Percentiles rank a stretch among this genome's conserved stretches.
phyloP scores from a whole-genome alignment of 2,329 filamentous ascomycete species.

The Aspergillus sclerotialis region DNA sequence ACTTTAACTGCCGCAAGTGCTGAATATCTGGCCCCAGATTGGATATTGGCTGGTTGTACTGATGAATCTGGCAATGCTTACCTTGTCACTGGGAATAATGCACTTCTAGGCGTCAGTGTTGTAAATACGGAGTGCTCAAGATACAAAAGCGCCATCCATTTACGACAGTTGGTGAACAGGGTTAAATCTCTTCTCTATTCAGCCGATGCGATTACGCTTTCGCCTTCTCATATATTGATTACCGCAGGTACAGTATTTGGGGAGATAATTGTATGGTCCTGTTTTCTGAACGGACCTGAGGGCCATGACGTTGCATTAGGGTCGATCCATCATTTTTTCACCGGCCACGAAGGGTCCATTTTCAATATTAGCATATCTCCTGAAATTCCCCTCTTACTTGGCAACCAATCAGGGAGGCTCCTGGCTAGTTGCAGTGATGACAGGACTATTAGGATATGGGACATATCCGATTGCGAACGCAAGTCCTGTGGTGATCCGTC shows the following conservation, averaged over 20 bases:
- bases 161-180: conserved; percentile 40
- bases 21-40: conserved; percentile 56
- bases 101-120: conserved; percentile 51
- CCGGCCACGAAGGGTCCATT: conserved; percentile 81
- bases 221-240: conserved; percentile 57
- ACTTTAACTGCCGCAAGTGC: conserved; percentile 23
- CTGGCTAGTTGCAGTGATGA: conserved; percentile 93
- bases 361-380: conserved; percentile 80
- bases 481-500: conserved; percentile 22
- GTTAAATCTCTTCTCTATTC: conserved; percentile 81
- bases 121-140: conserved; percentile 8
- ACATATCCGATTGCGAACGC: conserved; percentile 55
- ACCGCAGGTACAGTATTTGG: conserved; percentile 91
- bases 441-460: conserved; percentile 81
- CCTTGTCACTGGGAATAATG: conserved; percentile 82
- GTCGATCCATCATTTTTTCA: conserved; percentile 50
- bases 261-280: conserved; percentile 86
- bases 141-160: conserved; percentile 19
- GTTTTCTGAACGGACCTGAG: conserved; percentile 30
- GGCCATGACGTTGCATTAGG: conserved; percentile 17
- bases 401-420: conserved; percentile 47
- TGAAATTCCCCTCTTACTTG: conserved; percentile 33
- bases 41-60: conserved; percentile 64
- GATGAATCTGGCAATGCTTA: conserved; percentile 40
- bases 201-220: conserved; percentile 63